Base-by-base conservation (phyloP, 2,329 filamentous ascomycete genomes). In the Blastomyces emzantsi region DNA sequence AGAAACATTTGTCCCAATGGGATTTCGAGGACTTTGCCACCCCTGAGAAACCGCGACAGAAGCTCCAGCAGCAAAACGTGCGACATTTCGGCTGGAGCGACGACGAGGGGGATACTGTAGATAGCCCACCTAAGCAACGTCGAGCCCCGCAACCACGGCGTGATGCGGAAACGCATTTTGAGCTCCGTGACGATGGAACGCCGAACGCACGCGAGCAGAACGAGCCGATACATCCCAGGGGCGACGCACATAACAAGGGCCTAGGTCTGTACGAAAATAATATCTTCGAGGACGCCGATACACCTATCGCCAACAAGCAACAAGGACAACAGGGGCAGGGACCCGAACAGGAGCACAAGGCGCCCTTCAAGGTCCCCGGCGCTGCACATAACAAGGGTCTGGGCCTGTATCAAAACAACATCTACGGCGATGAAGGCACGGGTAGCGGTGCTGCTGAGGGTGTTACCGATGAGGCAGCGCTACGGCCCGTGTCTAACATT, bases 21-120 rank as follows among this genome's bases (percentile, higher is more conserved):
- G 86, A 86, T 59, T 97, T 97, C 75, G 85, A 90, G 66, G 92
- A 96, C 76, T 96, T 96, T 70, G 79, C 80, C 19, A 96, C 92
- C 0, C 93, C 93, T 0, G 83, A 88, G 67, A 96, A 96, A 81
- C 80, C 85, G 58, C 81, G 83, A 4, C 78, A 81, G 56, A 89
- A 88, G 74, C 74, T 83, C 62, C 83, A 87, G 65, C 79, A 82
- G 49, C 85, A 91, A 71, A 87, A 94, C 66, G 83, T 87, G 65
- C 88, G 90, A 63, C 88, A 94, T 74, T 86, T 87, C 73, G 83
- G 81, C 65, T 95, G 90, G 85, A 88, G 87, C 69, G 86, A 88
- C 58, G 87, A 92, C 65, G 84, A 88, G 67, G 72, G 73, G 8
- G 62, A 64, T 28, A 58, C 66, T 9, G 69, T 73, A 30, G 72